Conservation (phyloP, 179 eudicot species). For the Patellifolia procumbens region DNA sequence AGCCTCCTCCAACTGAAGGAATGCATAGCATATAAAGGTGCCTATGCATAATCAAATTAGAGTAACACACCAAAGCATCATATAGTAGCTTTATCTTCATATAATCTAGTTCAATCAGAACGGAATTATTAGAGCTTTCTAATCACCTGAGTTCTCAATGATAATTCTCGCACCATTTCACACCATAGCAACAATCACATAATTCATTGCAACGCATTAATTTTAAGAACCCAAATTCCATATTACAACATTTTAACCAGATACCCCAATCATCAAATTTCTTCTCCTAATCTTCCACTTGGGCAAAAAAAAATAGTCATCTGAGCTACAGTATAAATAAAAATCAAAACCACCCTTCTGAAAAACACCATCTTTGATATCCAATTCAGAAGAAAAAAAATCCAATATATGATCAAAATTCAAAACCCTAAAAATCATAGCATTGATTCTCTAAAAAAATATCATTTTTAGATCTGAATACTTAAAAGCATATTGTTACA, state of each 20-base stretch:
- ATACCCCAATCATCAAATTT: neutral
- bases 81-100: neutral
- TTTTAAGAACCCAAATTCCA: neutral
- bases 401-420: neutral
- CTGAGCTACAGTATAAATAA: neutral
- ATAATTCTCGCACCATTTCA: neutral
- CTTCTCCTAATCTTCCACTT: neutral
- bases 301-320: neutral
- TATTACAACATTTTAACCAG: neutral
- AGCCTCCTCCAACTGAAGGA: neutral
- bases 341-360: neutral
- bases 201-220: neutral
- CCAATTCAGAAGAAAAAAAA: neutral
- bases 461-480: neutral
- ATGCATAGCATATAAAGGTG: neutral
- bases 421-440: neutral
- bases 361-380: neutral
- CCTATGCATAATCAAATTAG: neutral
- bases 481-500: neutral
- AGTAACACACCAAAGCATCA: slow-evolving; percentile 2
- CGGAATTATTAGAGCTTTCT: no score
- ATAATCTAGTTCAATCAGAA: neutral
- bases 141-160: neutral
- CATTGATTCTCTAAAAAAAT: no score
- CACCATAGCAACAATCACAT: neutral